A percentile compares a stretch with the other conserved stretches of the same genome.
Evolutionary conservation across 1,284 basidiomycete species (phyloP).

Genomic region (Abortiporus biennis): DNA sequence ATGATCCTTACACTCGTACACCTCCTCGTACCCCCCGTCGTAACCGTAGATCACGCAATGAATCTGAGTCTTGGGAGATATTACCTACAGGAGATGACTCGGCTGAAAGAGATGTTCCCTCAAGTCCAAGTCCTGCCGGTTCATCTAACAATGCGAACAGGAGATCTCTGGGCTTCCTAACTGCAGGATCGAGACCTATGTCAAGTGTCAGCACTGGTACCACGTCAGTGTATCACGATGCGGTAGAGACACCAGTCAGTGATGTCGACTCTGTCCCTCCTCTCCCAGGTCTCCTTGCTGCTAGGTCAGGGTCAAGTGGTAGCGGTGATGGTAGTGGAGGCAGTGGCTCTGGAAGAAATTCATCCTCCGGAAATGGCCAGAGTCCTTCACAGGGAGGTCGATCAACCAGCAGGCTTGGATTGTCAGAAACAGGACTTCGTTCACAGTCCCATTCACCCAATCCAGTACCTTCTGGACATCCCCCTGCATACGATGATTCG

Average conservation of each 20-base stretch:
- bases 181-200: slow-evolving; percentile 43
- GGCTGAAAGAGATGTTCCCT: slow-evolving; percentile 31
- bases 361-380: slow-evolving; percentile 21
- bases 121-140: slow-evolving; percentile 14
- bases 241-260: slow-evolving; percentile 42
- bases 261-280: slow-evolving; percentile 19
- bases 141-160: slow-evolving; percentile 13
- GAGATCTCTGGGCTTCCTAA: slow-evolving; percentile 16
- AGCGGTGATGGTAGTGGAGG: not conserved
- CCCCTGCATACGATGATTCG: slow-evolving; percentile 30
- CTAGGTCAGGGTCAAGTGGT: slow-evolving; percentile 11
- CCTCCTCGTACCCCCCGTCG: slow-evolving; percentile 23
- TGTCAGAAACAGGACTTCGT: no score
- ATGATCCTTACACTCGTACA: slow-evolving; percentile 24
- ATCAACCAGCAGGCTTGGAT: slow-evolving; percentile 11
- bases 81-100: not conserved
- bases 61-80: slow-evolving; percentile 9
- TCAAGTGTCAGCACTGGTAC: slow-evolving; percentile 50
- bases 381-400: slow-evolving; percentile 27
- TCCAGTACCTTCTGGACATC: slow-evolving; percentile 16
- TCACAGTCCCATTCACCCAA: no score
- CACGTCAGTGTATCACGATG: slow-evolving; percentile 58
- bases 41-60: slow-evolving; percentile 22
- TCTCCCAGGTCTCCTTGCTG: slow-evolving; percentile 21
- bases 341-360: not conserved